Base-by-base conservation (phyloP, 768 basidiomycete species). In the Naematelia encephala region DNA sequence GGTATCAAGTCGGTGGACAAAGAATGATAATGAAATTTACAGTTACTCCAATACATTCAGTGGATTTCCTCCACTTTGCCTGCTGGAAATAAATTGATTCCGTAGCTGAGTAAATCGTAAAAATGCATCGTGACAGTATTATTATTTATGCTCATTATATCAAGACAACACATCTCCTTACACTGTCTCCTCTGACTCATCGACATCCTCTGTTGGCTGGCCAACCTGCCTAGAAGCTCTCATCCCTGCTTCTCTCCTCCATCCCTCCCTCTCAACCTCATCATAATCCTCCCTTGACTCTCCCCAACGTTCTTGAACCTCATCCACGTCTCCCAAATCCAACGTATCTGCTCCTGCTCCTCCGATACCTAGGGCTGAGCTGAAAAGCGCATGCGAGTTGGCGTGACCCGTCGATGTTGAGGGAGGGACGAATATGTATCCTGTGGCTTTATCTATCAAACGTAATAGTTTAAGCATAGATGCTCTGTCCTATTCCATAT, bases 241-340 rank as follows among this genome's bases (percentile, higher is more conserved):
- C 46, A 52, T 59, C 50, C 64, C 72, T 29, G 66, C 68, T 71
- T 88, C 85, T 57, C 80, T 82, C 64, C 85, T 80, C 91, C 90
- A 93, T 66, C 87, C 82, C 67, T 74, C 81, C 70, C 79, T 85
- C 78, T 97, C 90, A 68, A 81, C 87, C 45, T 86, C 87, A 75
- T 96, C 92, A 78, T 85, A 96, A 46, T 82, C 83, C 25, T 90
- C 88, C 61, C 82, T 83, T 4, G 85, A 84, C 66, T 96, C 91
- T n/a, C 94, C 77, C 92, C 93, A 98, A 44, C 92, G 80, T 73
- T 97, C 93, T 75, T 97, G 92, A 4, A 93, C 84, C 68, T 92
- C 90, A 21, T 84, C 79, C 12, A 90, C 81, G 54, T 78, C 73
- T 14, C 28, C 63, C 57, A 14, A 29, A 14, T 49, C 44, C 4